Percentiles rank a stretch among this genome's conserved stretches.
Evolutionary conservation across 2,329 filamentous ascomycete genomes (phyloP).

Genomic region (Apiospora sp.): DNA sequence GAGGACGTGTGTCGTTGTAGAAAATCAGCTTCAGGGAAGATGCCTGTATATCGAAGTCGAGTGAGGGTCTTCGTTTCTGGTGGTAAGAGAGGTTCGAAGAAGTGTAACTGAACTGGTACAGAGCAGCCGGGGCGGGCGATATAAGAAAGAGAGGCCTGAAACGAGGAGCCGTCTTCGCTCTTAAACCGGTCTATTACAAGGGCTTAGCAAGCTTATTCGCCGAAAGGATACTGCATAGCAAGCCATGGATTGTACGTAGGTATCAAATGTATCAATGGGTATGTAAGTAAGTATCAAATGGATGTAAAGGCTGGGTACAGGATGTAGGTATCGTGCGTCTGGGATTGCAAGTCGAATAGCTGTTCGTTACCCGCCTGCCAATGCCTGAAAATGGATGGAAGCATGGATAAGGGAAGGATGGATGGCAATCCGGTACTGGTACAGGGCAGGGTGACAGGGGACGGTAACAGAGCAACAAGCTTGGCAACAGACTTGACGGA

Average conservation of each 20-base stretch:
- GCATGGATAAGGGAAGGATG: conserved; percentile 4
- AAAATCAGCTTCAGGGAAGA: conserved; percentile 23
- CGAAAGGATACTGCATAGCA: conserved; percentile 10
- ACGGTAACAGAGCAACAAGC: conserved; percentile 7
- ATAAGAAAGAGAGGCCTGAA: conserved; percentile 5
- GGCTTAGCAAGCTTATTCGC: conserved; percentile 7
- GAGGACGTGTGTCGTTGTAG: conserved; percentile 10
- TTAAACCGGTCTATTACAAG: not conserved
- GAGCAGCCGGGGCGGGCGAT: conserved; percentile 1
- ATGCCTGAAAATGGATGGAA: conserved; percentile 17
- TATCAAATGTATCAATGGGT: not conserved
- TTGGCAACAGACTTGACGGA: conserved; percentile 12
- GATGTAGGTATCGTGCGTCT: not conserved
- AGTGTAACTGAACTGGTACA: conserved; percentile 1
- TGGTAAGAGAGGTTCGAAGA: conserved; percentile 5
- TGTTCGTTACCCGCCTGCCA: conserved; percentile 17
- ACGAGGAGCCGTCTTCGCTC: conserved; percentile 7
- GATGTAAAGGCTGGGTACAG: conserved; percentile 1
- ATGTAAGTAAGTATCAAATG: not conserved
- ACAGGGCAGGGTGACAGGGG: conserved; percentile 16
- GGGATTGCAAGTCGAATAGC: not conserved
- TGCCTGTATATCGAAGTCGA: conserved; percentile 5
- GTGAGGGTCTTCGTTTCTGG: not conserved
- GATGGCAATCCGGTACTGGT: conserved; percentile 5
- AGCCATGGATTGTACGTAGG: not conserved